Base-by-base conservation (phyloP, 2,329 filamentous ascomycete species). In the Pseudogymnoascus sp. region DNA sequence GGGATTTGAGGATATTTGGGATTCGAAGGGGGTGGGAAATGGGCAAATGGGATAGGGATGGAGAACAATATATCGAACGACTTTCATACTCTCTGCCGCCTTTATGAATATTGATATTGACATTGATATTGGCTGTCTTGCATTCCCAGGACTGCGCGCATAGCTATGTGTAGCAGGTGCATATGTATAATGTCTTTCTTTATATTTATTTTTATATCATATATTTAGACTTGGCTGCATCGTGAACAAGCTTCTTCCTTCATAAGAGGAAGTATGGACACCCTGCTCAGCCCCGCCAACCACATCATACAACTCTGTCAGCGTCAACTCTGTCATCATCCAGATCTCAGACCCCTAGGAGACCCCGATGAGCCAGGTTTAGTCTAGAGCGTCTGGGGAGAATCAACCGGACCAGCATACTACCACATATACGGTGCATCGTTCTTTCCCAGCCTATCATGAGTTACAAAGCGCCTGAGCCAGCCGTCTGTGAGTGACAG, bases 161-260 rank as follows among this genome's bases (percentile, higher is more conserved):
- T 14, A 49, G 43, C 25, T 33, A 55, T 55, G 14, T 33, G 25
- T 33, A 18, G 5, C 9, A 55, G 7, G 28, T 33, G 45, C 25
- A 18, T 55, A 12, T 33, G 18, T 55, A 18, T 12, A 18, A 12
- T 31, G 6, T 55, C 2, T 16, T 52, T 52, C 31, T 52, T 18
- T 31, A 31, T 31, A 31, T 31, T 31, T 31, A 31, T 31, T 9
- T 31, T 31, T 52, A 52, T 31, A 16, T 31, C 45, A 7, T 52
- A 55, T 55, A 55, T 55, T 55, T 55, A 55, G 45, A 55, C 45
- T 55, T 28, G 33, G n/a, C 28, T 33, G n/a, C 45, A 55, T 33
- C 1, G n/a, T 33, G n/a, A 33, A 55, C 25, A 55, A 55, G 45
- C 45, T 55, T 55, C 45, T 18, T 55, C 4, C 45, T 33, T 18